A percentile compares a stretch with the other conserved stretches of the same genome.
Conservation (phyloP, 495 filamentous ascomycete genomes). For the Paragyromitra xinjiangensis region DNA sequence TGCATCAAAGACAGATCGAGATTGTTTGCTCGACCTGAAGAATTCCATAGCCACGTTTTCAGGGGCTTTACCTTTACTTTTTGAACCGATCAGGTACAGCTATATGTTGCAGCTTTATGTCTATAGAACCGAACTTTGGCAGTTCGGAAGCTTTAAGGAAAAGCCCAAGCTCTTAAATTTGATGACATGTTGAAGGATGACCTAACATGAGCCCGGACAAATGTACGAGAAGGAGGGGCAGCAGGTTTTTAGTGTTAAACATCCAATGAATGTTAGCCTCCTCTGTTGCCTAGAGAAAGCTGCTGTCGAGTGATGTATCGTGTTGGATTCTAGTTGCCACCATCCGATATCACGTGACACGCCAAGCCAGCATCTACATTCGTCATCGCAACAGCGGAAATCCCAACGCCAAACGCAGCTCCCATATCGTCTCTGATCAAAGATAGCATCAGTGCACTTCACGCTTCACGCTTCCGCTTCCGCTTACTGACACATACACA, state of each 20-base stretch:
- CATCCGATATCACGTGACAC: constrained; percentile 21
- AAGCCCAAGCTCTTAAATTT: neutral
- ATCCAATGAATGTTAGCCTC: neutral
- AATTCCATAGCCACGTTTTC: constrained; percentile 14
- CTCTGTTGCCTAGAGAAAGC: neutral
- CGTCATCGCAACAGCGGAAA: constrained; percentile 31
- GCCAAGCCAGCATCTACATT: constrained; percentile 33
- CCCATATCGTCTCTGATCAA: constrained; percentile 6
- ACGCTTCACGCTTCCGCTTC: neutral
- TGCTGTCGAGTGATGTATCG: constrained; percentile 28
- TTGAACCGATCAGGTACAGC: constrained; percentile 31
- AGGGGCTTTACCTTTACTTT: constrained; percentile 24
- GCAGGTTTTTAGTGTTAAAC: neutral
- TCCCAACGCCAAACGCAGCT: constrained; percentile 3
- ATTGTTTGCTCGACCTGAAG: neutral
- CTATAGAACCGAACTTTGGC: neutral
- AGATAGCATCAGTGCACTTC: constrained; percentile 6
- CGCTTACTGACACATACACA: constrained; percentile 20
- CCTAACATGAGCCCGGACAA: neutral
- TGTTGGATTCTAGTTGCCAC: neutral
- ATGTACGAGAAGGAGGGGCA: neutral
- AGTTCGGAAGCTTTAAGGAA: neutral
- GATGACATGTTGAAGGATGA: neutral
- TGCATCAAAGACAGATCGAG: neutral
- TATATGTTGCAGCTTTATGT: neutral